Conservation (phyloP, 352 stramenopile species). For the Peronospora belbahrii region DNA sequence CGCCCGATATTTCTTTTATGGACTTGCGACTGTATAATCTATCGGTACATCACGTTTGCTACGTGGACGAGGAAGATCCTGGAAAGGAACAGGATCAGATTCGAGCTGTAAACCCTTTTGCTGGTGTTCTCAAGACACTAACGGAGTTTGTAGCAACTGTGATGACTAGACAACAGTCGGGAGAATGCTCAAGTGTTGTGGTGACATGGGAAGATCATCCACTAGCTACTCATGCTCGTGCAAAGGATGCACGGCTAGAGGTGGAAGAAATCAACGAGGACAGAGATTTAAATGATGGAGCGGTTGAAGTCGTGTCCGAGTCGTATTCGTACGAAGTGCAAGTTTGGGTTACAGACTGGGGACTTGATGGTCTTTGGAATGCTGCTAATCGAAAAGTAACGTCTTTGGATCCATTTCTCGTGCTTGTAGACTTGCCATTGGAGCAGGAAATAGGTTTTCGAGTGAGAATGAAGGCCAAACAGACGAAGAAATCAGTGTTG, state of each 20-base stretch:
- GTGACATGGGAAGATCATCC: constrained; percentile 64
- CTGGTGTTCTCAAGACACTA: constrained; percentile 2
- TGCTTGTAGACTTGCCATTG: constrained; percentile 41
- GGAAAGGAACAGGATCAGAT: constrained; percentile 1
- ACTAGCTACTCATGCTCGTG: constrained; percentile 14
- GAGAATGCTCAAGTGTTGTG: constrained; percentile 42
- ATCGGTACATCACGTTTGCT: constrained; percentile 53
- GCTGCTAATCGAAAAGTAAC: constrained; percentile 40
- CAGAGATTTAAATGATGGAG: not conserved
- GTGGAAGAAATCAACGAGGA: constrained; percentile 1
- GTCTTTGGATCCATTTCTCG: constrained; percentile 45
- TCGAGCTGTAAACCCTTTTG: not conserved
- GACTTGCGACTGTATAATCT: constrained; percentile 51
- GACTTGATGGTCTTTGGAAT: constrained; percentile 55
- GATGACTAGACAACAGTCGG: constrained; percentile 7
- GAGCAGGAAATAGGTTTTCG: constrained; percentile 51
- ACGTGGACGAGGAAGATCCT: constrained; percentile 18
- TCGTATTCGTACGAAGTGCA: constrained; percentile 54
- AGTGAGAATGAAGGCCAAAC: constrained; percentile 44
- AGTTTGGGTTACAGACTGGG: constrained; percentile 59
- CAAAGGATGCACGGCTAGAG: constrained; percentile 8
- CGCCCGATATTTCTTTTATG: not conserved
- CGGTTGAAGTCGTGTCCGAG: constrained; percentile 2
- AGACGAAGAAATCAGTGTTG: constrained; percentile 19
- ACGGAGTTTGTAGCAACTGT: constrained; percentile 10